phyloP scores from a whole-genome alignment of 1,284 basidiomycete species.

The Ustilago crameri region DNA sequence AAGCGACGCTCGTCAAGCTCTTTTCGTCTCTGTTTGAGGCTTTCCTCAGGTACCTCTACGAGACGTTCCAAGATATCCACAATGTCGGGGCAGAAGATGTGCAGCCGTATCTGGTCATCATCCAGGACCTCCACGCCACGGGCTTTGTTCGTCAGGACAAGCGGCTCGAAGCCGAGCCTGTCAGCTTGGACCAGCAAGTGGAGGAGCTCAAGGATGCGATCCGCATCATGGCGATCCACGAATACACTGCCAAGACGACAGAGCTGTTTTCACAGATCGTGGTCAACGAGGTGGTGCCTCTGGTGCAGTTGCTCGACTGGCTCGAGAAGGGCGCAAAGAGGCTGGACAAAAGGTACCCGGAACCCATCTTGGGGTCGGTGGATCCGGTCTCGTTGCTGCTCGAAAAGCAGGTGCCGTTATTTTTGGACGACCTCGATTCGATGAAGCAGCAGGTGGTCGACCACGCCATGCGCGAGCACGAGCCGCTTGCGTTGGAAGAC shows the following conservation, averaged over 20 bases:
- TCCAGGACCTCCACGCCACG: slow-evolving; percentile 66
- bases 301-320: slow-evolving; percentile 85
- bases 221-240: slow-evolving; percentile 76
- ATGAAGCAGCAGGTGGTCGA: slow-evolving; percentile 62
- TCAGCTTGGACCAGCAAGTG: slow-evolving; percentile 62
- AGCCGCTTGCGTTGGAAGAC: slow-evolving; percentile 71
- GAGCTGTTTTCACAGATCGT: slow-evolving; percentile 73
- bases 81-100: slow-evolving; percentile 58
- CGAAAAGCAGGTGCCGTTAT: slow-evolving; percentile 79
- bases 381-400: slow-evolving; percentile 77
- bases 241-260: slow-evolving; percentile 74
- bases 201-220: slow-evolving; percentile 71
- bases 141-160: slow-evolving; percentile 59
- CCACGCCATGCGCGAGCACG: slow-evolving; percentile 54
- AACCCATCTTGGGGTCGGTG: slow-evolving; percentile 75
- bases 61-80: slow-evolving; percentile 76
- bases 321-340: slow-evolving; percentile 85
- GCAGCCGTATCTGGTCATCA: slow-evolving; percentile 48
- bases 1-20: slow-evolving; percentile 71
- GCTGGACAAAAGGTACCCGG: slow-evolving; percentile 84
- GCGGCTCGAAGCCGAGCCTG: slow-evolving; percentile 32
- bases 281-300: slow-evolving; percentile 77
- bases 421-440: slow-evolving; percentile 76
- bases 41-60: slow-evolving; percentile 85
- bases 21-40: slow-evolving; percentile 77